Conservation (phyloP, 2,329 filamentous ascomycete genomes). For the Cordyceps pruinosa region DNA sequence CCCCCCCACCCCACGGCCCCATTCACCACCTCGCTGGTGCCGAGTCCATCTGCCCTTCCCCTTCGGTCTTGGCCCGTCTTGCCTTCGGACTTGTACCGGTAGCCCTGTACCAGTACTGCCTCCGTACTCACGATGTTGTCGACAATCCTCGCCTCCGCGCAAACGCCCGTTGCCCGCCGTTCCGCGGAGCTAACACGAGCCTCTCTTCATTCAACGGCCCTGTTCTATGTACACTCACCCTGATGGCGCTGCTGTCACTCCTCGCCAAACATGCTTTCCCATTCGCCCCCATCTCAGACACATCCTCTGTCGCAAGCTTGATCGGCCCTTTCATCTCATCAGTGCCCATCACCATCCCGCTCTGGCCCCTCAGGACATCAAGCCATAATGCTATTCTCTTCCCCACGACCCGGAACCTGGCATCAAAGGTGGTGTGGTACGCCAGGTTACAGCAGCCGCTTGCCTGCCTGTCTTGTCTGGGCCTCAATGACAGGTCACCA, state of each 20-base stretch:
- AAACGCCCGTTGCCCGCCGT: background rate
- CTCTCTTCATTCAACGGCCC: background rate
- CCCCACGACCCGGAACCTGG: background rate
- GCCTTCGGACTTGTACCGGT: background rate
- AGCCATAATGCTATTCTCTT: background rate
- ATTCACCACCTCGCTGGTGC: background rate
- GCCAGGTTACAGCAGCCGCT: conserved; percentile 4
- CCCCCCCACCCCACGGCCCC: conserved; percentile 3
- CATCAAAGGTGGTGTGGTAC: background rate
- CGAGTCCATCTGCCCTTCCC: background rate
- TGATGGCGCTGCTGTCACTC: background rate
- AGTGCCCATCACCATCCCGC: background rate
- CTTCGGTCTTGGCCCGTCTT: background rate
- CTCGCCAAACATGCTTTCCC: background rate
- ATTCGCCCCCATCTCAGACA: background rate
- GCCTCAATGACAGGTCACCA: background rate
- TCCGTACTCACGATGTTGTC: too few species aligned
- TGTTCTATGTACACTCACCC: background rate
- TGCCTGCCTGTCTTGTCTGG: background rate
- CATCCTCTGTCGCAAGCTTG: background rate
- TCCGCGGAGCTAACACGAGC: background rate
- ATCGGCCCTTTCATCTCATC: background rate
- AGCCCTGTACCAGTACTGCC: too few species aligned
- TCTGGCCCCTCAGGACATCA: background rate
- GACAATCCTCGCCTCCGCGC: too few species aligned